Evolutionary conservation across 495 filamentous ascomycete genomes (phyloP), one percentile per base, ranked within the genome.

Genomic region (Penicilliopsis zonata): DNA sequence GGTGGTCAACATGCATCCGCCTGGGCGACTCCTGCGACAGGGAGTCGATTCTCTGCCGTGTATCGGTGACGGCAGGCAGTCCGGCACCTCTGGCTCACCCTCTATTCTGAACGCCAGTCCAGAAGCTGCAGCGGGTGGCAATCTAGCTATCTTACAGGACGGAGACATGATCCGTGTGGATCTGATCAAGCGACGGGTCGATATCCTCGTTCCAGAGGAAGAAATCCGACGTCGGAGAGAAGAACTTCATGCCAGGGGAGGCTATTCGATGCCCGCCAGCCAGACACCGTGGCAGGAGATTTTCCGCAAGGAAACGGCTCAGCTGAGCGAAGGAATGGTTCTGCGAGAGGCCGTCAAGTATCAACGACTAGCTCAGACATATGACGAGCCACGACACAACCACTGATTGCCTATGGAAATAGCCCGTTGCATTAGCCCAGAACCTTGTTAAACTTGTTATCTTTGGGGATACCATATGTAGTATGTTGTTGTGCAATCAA

Each of bases 171-270:
- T 77, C 12, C 55, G 68, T 5, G 68, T 77, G 28, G 72, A 77
- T 38, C 46, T 74, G 35, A 66, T 53, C 33, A 66, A 65, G 38
- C 59, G 63, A 9, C 58, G 52, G 2, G 62, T 77, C 1, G 61
- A 77, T 38, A 59, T 77, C 17, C 45, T 72, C 25, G 52, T 76
- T 9, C 47, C 53, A 1, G 55, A 64, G 18, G 57, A 65, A n/a
- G 86, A 90, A 51, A 51, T 98, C 38, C 65, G 56, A 10, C 53
- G 61, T 41, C 60, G 86, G 36, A 68, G 69, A 50, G 65, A 74
- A 38, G 71, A 69, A 5, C 33, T 61, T 9, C 40, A 48, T 9
- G 33, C 41, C 0, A 34, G 43, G 6, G 66, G 61, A 2, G 59
- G 59, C 2, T 63, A 57, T 33, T 29, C 37, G 22, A 36, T 37